These are phyloP conservation scores for Phoma sp. DNA, from an alignment of 2,329 filamentous ascomycete species.

Conservation along the genomic window DNA sequence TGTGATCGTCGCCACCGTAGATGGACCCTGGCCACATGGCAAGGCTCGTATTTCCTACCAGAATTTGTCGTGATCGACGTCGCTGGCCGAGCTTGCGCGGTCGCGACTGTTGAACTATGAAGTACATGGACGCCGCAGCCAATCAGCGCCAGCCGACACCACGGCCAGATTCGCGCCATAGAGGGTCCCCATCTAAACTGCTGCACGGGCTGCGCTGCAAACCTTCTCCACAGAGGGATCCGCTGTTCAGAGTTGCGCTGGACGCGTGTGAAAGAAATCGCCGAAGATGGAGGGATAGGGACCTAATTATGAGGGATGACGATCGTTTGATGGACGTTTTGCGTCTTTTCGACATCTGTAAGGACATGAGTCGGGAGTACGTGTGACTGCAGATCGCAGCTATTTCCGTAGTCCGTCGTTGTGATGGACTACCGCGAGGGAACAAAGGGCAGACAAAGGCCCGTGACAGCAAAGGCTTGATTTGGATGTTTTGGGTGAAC, in stretches of 20 bases:
- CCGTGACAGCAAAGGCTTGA: background rate
- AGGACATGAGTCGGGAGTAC: background rate
- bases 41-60: too few relatives aligned
- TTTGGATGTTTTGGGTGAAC: slow-evolving; percentile 9
- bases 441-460: background rate
- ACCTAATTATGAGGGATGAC: background rate
- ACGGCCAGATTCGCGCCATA: slow-evolving; percentile 2
- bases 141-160: background rate
- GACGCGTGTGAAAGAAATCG: background rate
- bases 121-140: background rate
- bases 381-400: slow-evolving; percentile 2
- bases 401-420: background rate
- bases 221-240: background rate
- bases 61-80: background rate
- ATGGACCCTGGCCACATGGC: too few relatives aligned
- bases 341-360: background rate
- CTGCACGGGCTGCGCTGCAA: background rate
- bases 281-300: background rate
- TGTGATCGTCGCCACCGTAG: background rate
- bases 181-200: background rate
- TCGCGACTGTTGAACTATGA: background rate
- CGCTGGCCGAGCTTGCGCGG: background rate
- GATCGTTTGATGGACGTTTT: slow-evolving; percentile 2
- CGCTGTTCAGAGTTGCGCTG: slow-evolving; percentile 2
- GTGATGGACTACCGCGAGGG: background rate